Evolutionary conservation across 176 grass and related monocot genomes (phyloP), one percentile per base, ranked within the genome.

Genomic region (Triticum turgidum): DNA sequence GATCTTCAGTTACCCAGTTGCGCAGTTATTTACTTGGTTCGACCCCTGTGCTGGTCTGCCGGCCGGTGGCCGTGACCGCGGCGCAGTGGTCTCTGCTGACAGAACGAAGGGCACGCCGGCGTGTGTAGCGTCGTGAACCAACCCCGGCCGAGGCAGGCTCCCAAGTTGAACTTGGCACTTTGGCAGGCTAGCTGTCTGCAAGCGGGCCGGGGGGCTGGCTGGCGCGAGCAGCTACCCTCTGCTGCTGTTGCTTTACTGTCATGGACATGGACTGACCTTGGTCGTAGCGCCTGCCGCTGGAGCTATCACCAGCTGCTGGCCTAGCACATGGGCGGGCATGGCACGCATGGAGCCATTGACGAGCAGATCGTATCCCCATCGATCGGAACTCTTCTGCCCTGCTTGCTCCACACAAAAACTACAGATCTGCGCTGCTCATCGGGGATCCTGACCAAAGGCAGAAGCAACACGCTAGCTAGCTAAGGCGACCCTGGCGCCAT

Each of bases 401-500:
- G 33, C 10, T 11, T 21, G 2, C 56, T 72, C 13, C 27, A 61
- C 10, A 44, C 18, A 45, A 32, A 45, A 25, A 17, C 51, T 54
- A 8, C 70, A 74, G 71, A 47, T 74, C 71, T 47, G 12, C 8
- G 15, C 9, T 69, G 76, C 9, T 69, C 20, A 27, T 56, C 39
- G 20, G 52, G 7, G 65, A 86, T 9, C 41, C 30, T 42, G 33
- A 42, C 2, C 56, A 21, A 78, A 44, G 21, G 35, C 69, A 35
- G 59, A 35, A 59, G 18, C 82, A 70, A 52, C 34, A 41, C 12
- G 54, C 54, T 65, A 65, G 62, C 62, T 63, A 35, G 49, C 49
- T 58, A 58, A 15, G 29, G 44, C 45, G 54, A 18, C 35, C 20
- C 84, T 86, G 88, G 64, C 88, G 15, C 83, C 51, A 77, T 21